These are phyloP conservation scores for Protostelium mycophagum DNA, from an alignment of 78 protist genomes.

Conservation along the genomic window DNA sequence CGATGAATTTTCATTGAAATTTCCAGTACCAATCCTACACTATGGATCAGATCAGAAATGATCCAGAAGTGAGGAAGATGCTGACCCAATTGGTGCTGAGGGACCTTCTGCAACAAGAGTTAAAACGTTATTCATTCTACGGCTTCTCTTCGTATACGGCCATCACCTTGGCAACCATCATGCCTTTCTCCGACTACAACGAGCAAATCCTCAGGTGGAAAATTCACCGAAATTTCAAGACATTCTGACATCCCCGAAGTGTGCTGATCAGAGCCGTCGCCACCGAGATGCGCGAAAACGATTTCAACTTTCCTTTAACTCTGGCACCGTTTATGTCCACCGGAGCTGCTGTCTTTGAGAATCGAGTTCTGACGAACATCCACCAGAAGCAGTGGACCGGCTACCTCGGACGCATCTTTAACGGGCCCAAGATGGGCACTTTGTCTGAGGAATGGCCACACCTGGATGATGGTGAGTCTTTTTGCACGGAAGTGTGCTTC, in stretches of 20 bases:
- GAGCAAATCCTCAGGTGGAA: background rate
- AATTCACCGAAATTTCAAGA: background rate
- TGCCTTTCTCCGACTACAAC: background rate
- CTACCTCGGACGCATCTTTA: background rate
- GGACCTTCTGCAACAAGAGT: background rate
- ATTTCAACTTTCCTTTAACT: background rate
- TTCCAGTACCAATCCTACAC: background rate
- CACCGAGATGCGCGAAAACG: too few relatives aligned
- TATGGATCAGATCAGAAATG: background rate
- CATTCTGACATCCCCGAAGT: background rate
- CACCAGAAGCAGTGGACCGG: background rate
- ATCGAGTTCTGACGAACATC: background rate
- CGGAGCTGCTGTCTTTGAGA: background rate
- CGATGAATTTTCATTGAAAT: too few relatives aligned
- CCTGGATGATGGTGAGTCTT: background rate
- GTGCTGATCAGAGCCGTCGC: too few relatives aligned
- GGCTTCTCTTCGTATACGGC: too few relatives aligned
- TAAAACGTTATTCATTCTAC: too few relatives aligned
- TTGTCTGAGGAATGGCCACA: background rate
- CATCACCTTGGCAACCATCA: background rate
- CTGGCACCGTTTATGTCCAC: background rate
- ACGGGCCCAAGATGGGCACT: background rate
- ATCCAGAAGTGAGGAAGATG: background rate
- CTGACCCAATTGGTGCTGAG: background rate
- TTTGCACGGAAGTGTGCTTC: too few relatives aligned